phyloP scores from a whole-genome alignment of 768 basidiomycete species.

The Porphyrellus cyaneotinctus region DNA sequence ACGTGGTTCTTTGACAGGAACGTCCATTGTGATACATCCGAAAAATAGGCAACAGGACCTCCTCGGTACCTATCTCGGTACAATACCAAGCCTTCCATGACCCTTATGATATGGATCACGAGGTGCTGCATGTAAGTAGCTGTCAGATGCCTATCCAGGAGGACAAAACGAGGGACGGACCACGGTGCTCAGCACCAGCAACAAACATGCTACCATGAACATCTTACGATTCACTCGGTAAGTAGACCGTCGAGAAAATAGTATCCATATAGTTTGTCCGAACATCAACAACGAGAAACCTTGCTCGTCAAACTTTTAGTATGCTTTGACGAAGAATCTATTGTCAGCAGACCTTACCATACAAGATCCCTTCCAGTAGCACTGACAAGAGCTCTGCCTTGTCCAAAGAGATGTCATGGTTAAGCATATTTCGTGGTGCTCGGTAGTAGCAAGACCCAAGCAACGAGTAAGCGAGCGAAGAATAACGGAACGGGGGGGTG shows the following conservation, averaged over 20 bases:
- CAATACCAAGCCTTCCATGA: slow-evolving; percentile 21
- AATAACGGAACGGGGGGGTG: not conserved
- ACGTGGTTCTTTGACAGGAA: not conserved
- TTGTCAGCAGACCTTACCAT: slow-evolving; percentile 3
- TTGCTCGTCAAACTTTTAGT: not conserved
- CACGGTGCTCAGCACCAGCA: slow-evolving; percentile 25
- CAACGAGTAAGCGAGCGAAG: not conserved
- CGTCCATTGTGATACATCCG: slow-evolving; percentile 9
- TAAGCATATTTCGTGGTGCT: not conserved
- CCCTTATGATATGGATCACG: slow-evolving; percentile 20
- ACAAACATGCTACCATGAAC: slow-evolving; percentile 16
- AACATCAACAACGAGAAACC: slow-evolving; percentile 36
- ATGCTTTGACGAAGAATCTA: not conserved
- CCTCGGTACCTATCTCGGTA: slow-evolving; percentile 19
- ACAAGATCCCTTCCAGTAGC: slow-evolving; percentile 11
- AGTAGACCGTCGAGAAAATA: slow-evolving; percentile 10
- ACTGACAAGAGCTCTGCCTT: slow-evolving; percentile 2
- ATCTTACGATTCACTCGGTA: slow-evolving; percentile 14
- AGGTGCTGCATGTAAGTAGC: slow-evolving; percentile 17
- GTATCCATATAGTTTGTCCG: slow-evolving; percentile 24
- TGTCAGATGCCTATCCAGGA: too few species aligned
- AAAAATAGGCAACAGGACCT: slow-evolving; percentile 25
- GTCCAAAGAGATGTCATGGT: not conserved
- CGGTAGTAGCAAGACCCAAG: too few species aligned
- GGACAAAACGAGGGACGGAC: slow-evolving; percentile 10